These are phyloP conservation scores for Lyophyllum atratum DNA, from an alignment of 768 basidiomycete species.

Conservation along the genomic window DNA sequence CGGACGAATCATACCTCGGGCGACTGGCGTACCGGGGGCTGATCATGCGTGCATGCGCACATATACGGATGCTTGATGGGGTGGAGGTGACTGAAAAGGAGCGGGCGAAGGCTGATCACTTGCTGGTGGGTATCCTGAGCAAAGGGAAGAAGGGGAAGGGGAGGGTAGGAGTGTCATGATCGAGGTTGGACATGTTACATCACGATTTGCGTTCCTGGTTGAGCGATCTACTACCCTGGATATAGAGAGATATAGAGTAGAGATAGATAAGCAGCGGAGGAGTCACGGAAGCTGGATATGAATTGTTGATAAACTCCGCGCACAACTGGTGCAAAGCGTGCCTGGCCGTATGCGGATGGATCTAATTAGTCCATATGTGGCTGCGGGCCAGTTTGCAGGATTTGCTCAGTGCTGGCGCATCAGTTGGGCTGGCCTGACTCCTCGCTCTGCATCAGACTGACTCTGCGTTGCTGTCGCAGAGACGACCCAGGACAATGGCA, in stretches of 20 bases:
- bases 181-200: slow-evolving; percentile 20
- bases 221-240: neutral
- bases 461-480: neutral
- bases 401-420: no score
- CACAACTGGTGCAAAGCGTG: neutral
- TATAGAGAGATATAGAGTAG: slow-evolving; percentile 3
- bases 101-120: slow-evolving; percentile 73
- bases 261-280: neutral
- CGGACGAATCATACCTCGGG: slow-evolving; percentile 85
- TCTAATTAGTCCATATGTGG: slow-evolving; percentile 18
- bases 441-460: no score
- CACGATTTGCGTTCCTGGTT: slow-evolving; percentile 14
- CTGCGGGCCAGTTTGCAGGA: slow-evolving; percentile 1
- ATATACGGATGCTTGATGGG: slow-evolving; percentile 81
- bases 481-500: neutral
- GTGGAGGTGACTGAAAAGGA: slow-evolving; percentile 83
- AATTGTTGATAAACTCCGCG: neutral
- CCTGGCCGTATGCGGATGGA: slow-evolving; percentile 7
- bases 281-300: neutral
- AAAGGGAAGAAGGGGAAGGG: slow-evolving; percentile 31
- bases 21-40: slow-evolving; percentile 89
- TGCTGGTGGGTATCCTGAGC: slow-evolving; percentile 60
- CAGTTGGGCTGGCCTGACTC: no score
- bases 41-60: slow-evolving; percentile 73
- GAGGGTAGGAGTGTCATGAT: slow-evolving; percentile 10